These are phyloP conservation scores for Solanum chmielewskii DNA, from an alignment of 257 asterid genomes.

Conservation along the genomic window DNA sequence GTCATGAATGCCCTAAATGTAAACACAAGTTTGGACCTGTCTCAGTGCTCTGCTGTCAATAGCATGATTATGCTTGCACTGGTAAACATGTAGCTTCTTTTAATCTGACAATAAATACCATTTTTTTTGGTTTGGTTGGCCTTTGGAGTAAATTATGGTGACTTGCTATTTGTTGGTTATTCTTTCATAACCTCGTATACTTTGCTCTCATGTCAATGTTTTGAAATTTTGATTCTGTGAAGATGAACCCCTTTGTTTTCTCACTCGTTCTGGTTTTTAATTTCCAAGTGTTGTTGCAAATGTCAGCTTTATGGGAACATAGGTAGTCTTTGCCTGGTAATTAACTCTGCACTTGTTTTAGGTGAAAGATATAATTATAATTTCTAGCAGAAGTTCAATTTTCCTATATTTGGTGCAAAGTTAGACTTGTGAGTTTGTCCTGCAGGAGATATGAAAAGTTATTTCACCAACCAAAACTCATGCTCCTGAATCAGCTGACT, in stretches of 20 bases:
- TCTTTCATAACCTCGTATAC: not conserved
- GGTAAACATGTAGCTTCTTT: not conserved
- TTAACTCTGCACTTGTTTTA: not conserved
- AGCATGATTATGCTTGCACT: conserved; percentile 1
- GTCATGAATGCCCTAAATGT: conserved; percentile 11
- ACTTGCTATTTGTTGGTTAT: not conserved
- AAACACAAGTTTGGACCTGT: not conserved
- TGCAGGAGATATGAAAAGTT: not conserved
- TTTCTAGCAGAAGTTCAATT: not conserved
- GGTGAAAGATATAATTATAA: not conserved
- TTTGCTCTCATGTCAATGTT: not conserved
- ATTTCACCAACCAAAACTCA: not conserved
- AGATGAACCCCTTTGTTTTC: not conserved
- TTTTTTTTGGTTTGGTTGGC: not conserved
- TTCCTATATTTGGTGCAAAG: not conserved
- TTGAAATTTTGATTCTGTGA: not conserved
- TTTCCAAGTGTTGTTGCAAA: not conserved
- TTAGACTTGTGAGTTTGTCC: not conserved
- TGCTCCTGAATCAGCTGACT: not conserved
- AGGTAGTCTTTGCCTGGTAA: not conserved
- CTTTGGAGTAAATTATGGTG: not conserved
- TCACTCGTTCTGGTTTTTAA: not conserved
- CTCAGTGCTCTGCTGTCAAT: not conserved
- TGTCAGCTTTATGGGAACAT: not conserved
- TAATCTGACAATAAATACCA: conserved; percentile 12